Evolutionary conservation across 306 rosid species (phyloP).

Genomic region (Glycyrrhiza uralensis): DNA sequence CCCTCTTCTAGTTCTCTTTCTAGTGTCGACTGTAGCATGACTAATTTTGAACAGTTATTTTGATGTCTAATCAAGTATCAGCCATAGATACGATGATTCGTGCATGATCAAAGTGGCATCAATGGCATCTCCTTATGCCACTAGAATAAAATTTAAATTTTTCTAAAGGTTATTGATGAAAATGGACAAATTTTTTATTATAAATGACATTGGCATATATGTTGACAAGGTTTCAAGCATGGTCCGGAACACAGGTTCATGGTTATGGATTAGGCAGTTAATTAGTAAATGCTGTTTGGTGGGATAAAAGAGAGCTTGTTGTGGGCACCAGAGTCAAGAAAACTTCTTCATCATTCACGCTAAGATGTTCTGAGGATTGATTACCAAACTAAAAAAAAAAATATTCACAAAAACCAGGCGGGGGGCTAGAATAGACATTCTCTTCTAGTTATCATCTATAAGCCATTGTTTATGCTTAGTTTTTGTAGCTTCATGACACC

Average conservation of each 20-base stretch:
- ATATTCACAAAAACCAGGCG: not conserved
- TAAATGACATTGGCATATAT: not conserved
- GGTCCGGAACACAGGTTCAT: not conserved
- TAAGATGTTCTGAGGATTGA: not conserved
- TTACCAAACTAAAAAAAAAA: not conserved
- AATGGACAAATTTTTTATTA: not conserved
- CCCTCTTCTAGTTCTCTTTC: conserved; percentile 2
- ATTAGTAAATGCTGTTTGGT: not conserved
- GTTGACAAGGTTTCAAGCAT: conserved; percentile 9
- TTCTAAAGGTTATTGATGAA: conserved; percentile 2
- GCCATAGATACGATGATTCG: not conserved
- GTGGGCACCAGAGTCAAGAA: not conserved
- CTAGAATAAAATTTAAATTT: conserved; percentile 1
- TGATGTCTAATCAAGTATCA: not conserved
- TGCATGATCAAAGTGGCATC: not conserved
- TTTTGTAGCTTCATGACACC: not conserved
- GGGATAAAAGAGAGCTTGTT: not conserved
- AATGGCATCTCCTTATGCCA: conserved; percentile 2
- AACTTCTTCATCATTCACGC: not conserved
- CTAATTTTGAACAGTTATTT: conserved; percentile 19
- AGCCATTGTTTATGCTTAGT: not conserved
- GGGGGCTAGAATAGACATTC: not conserved
- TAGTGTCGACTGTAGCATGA: conserved; percentile 14
- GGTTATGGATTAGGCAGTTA: not conserved
- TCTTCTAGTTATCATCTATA: not conserved